These are phyloP conservation scores for Talaromyces stipitatus DNA, from an alignment of 495 filamentous ascomycete species.

Conservation along the genomic window DNA sequence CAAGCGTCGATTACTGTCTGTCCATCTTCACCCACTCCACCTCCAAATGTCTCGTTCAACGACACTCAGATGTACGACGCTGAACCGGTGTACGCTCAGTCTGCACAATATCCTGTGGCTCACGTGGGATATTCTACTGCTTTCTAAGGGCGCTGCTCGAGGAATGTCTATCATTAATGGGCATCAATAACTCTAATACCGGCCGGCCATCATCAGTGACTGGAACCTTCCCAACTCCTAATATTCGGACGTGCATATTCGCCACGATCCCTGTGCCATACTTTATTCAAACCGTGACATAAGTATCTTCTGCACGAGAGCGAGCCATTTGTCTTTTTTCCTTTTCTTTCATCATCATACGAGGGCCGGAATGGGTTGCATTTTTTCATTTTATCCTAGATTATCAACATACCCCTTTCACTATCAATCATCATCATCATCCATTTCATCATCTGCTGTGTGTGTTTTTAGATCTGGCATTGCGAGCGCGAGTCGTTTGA, in stretches of 20 bases:
- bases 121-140: slow-evolving; percentile 31
- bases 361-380: slow-evolving; percentile 2
- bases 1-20: slow-evolving; percentile 21
- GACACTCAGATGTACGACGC: slow-evolving; percentile 30
- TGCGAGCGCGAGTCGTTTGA: slow-evolving; percentile 44
- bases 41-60: slow-evolving; percentile 34
- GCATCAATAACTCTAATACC: no score
- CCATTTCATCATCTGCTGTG: slow-evolving; percentile 2
- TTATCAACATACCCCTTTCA: slow-evolving; percentile 8
- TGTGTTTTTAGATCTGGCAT: slow-evolving; percentile 36
- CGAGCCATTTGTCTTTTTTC: neutral
- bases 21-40: slow-evolving; percentile 32
- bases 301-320: slow-evolving; percentile 3
- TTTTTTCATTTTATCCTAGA: slow-evolving; percentile 9
- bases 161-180: no score
- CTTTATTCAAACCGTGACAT: slow-evolving; percentile 2
- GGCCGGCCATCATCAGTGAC: neutral
- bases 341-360: slow-evolving; percentile 2
- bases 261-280: slow-evolving; percentile 5
- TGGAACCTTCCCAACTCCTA: neutral
- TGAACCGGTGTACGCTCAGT: slow-evolving; percentile 24
- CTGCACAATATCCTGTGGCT: slow-evolving; percentile 25
- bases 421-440: slow-evolving; percentile 1
- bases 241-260: neutral
- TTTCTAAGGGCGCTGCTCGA: slow-evolving; percentile 22